Evolutionary conservation across 805 yeast species (phyloP), one percentile per base, ranked within the genome.

Genomic region (Teunomyces aglyptinius): DNA sequence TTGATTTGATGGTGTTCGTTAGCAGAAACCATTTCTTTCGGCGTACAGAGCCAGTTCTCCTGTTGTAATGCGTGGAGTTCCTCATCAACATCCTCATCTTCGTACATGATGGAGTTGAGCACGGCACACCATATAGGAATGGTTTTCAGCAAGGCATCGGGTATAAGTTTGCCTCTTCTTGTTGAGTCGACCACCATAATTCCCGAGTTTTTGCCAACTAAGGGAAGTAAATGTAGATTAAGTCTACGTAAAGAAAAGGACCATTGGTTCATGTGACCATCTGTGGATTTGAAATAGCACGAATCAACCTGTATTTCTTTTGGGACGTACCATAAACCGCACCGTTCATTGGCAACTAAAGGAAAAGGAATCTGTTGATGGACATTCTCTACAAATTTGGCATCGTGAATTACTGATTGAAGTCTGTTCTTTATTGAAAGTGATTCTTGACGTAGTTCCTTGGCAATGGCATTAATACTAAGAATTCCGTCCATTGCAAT

Each of bases 61-160:
- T 44, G 39, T 12, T 16, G 36, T 27, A 35, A 15, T 16, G 27
- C 33, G n/a, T 10, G 32, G 10, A 46, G 32, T 15, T 44, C 48
- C 13, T 27, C 42, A 24, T 46, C 49, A 7, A 33, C 26, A 12
- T 19, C 36, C 8, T 28, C 44, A 3, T 50, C 56, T 16, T 71
- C 80, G 47, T 74, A 73, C 61, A 81, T 64, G 0, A 85, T 68
- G 31, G 63, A 62, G 57, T 86, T 87, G 15, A 89, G 47, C 4
- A 87, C 89, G 0, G 91, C 86, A 64, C 95, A 86, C 97, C 97
- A 90, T 1, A 89, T 86, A 0, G 97, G 97, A 1, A 90, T 72
- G 0, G 96, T 90, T 56, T 90, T 90, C 55, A 90, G 84, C 5
- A 89, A 63, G 0, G 96, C 85, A 63, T 90, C 97, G 0, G 97